phyloP scores from a whole-genome alignment of 2,329 filamentous ascomycete species.

The Knufia fluminis region DNA sequence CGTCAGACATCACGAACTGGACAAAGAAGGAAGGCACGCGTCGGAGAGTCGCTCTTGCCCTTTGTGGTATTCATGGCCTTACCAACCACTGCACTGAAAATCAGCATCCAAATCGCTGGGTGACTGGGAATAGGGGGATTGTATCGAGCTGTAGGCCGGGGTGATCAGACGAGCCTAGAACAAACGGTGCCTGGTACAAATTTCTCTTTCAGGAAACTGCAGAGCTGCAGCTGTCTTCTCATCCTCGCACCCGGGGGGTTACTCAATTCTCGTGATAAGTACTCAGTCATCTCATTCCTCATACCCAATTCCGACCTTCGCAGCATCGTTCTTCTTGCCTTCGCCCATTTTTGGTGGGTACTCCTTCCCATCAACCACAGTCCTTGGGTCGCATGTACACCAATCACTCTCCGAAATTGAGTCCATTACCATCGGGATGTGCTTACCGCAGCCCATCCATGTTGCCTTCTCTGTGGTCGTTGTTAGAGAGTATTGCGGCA shows the following conservation, averaged over 20 bases:
- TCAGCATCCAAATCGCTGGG: no score
- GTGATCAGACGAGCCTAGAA: no score
- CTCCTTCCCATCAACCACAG: constrained; percentile 41
- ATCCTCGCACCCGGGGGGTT: no score
- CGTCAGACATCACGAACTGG: background rate
- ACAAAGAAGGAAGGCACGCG: background rate
- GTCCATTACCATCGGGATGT: constrained; percentile 46
- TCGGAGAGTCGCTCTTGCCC: background rate
- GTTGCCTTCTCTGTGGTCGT: constrained; percentile 38
- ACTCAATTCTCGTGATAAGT: no score
- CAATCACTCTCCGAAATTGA: constrained; percentile 40
- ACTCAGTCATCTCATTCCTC: background rate
- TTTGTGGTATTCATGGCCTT: background rate
- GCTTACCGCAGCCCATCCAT: constrained; percentile 46
- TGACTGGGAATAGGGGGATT: no score
- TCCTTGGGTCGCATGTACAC: constrained; percentile 48
- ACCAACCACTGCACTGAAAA: no score
- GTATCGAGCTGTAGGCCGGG: no score
- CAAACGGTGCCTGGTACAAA: no score
- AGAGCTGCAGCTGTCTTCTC: no score
- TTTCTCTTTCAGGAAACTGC: no score
- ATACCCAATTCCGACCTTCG: constrained; percentile 3
- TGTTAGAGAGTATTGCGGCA: constrained; percentile 3
- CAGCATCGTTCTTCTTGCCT: constrained; percentile 11
- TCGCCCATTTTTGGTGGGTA: constrained; percentile 46